Evolutionary conservation across 2,329 filamentous ascomycete genomes (phyloP).

Genomic region (Lachnellula occidentalis): DNA sequence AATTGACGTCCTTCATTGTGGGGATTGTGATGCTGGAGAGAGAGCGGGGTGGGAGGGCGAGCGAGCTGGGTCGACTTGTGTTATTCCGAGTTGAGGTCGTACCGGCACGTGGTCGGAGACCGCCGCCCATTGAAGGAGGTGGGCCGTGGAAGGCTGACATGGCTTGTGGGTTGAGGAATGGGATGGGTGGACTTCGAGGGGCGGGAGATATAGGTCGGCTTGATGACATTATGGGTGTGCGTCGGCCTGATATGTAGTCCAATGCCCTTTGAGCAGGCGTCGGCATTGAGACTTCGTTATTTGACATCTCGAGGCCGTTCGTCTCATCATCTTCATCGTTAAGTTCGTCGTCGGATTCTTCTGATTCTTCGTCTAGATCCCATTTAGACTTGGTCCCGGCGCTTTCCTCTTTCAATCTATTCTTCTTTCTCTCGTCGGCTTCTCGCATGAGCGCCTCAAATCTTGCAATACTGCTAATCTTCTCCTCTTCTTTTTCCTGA

Average conservation of each 20-base stretch:
- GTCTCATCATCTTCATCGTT: constrained; percentile 34
- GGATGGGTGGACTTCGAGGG: constrained; percentile 21
- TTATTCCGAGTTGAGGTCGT: constrained; percentile 16
- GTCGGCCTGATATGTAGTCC: constrained; percentile 30
- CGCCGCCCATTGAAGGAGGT: constrained; percentile 1
- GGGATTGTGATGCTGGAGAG: constrained; percentile 22
- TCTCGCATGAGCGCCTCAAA: constrained; percentile 63
- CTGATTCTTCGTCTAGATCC: constrained; percentile 32
- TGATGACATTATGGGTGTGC: constrained; percentile 13
- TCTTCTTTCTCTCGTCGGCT: constrained; percentile 43
- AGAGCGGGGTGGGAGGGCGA: constrained; percentile 25
- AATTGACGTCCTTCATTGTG: constrained; percentile 14
- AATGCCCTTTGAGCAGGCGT: constrained; percentile 30
- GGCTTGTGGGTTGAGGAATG: constrained; percentile 27
- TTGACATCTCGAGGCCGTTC: constrained; percentile 22
- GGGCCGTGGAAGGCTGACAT: constrained; percentile 25
- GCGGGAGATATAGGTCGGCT: constrained; percentile 21
- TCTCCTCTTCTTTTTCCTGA: constrained; percentile 47
- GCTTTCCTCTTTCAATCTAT: constrained; percentile 1
- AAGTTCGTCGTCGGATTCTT: constrained; percentile 34
- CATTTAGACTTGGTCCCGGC: constrained; percentile 23
- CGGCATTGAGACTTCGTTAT: constrained; percentile 23
- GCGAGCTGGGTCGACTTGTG: constrained; percentile 23
- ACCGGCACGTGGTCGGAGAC: constrained; percentile 24
- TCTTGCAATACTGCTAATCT: constrained; percentile 57